Evolutionary conservation across 2,329 filamentous ascomycete genomes (phyloP).

Genomic region (Verticillium klebahnii): DNA sequence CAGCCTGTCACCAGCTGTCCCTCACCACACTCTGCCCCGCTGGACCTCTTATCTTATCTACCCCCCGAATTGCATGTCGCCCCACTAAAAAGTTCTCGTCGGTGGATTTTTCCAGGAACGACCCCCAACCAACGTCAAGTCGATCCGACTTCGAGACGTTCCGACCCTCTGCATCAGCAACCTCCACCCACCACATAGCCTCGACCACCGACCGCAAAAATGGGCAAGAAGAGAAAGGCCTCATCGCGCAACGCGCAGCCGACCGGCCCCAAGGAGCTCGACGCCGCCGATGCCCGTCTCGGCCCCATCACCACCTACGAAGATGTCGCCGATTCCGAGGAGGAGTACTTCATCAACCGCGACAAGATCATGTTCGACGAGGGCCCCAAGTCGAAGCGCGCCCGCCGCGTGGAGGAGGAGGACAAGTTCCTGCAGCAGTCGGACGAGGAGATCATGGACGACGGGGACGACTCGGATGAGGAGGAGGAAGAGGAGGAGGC

Average conservation of each 20-base stretch:
- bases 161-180: neutral
- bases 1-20: neutral
- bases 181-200: neutral
- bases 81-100: constrained; percentile 15
- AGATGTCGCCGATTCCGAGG: constrained; percentile 89
- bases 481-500: constrained; percentile 33
- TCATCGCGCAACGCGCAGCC: constrained; percentile 40
- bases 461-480: constrained; percentile 38
- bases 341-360: constrained; percentile 83
- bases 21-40: neutral
- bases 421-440: constrained; percentile 54
- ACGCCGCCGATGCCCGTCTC: constrained; percentile 57
- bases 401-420: constrained; percentile 66
- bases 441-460: constrained; percentile 55
- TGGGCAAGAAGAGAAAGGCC: constrained; percentile 70
- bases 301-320: constrained; percentile 61
- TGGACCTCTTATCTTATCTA: constrained; percentile 10
- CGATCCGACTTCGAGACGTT: neutral
- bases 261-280: constrained; percentile 49
- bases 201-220: constrained; percentile 23
- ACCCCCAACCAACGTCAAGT: neutral
- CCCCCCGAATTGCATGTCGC: neutral
- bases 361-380: constrained; percentile 87
- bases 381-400: constrained; percentile 70
- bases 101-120: neutral